Conservation (phyloP, 169 alveolate species). For the Eimeria acervulina region DNA sequence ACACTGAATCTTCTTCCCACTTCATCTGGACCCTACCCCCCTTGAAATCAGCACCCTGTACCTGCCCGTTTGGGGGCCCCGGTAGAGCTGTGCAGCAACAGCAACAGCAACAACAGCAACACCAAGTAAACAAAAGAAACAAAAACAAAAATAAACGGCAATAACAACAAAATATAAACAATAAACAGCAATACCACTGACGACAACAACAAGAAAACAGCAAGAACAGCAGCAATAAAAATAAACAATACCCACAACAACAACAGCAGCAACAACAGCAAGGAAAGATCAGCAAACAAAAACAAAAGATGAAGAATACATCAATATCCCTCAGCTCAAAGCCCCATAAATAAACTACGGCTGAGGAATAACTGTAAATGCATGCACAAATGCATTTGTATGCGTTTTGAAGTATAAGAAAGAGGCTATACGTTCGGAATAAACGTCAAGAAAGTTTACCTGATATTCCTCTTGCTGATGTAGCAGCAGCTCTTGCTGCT, state of each 20-base stretch:
- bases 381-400: too few relatives aligned
- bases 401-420: background rate
- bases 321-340: background rate
- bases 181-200: too few relatives aligned
- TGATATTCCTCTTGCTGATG: constrained; percentile 15
- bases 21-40: background rate
- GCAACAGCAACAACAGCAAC: background rate
- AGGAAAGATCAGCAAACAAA: too few relatives aligned
- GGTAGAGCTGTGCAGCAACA: background rate
- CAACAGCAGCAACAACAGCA: too few relatives aligned
- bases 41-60: background rate
- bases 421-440: background rate
- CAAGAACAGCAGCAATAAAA: too few relatives aligned
- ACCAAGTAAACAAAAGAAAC: too few relatives aligned
- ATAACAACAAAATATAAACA: too few relatives aligned
- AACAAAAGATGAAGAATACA: too few relatives aligned
- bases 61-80: background rate
- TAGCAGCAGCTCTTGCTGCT: constrained; percentile 13
- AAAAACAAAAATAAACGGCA: too few relatives aligned
- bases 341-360: background rate
- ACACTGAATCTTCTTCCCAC: background rate
- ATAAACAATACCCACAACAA: too few relatives aligned
- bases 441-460: background rate
- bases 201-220: too few relatives aligned
- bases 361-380: background rate